Percentiles rank a stretch among this genome's conserved stretches.
These are phyloP conservation scores for Myrica gale DNA, from an alignment of 306 rosid species.

Conservation along the genomic window DNA sequence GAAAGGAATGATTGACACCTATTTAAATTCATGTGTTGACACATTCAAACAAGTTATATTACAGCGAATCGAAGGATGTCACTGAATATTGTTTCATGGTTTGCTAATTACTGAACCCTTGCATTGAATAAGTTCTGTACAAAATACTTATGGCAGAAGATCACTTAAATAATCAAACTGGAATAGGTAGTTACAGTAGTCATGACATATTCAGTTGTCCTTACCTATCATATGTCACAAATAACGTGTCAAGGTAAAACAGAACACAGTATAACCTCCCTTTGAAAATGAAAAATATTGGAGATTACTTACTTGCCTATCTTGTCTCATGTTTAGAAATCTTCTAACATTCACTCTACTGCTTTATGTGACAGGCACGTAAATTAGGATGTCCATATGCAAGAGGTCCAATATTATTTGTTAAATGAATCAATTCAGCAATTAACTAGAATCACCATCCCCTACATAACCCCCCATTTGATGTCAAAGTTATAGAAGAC, in stretches of 20 bases:
- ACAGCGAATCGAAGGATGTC: not conserved
- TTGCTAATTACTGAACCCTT: conserved; percentile 8
- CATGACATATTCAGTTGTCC: not conserved
- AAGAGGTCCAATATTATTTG: not conserved
- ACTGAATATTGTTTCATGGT: not conserved
- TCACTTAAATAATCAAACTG: not conserved
- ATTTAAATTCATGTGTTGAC: conserved; percentile 26
- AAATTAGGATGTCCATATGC: not conserved
- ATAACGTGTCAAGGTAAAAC: not conserved
- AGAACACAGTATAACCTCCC: not conserved
- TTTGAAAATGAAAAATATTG: not conserved
- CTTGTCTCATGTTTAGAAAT: not conserved
- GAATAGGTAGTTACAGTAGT: not conserved
- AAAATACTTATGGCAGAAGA: not conserved
- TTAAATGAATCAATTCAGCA: not conserved
- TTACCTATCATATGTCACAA: not conserved
- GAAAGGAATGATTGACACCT: conserved; percentile 97
- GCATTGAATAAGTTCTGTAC: not conserved
- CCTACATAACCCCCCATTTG: not conserved
- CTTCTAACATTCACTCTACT: not conserved
- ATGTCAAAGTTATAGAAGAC: not conserved
- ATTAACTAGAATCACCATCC: not conserved
- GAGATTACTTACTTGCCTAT: not conserved
- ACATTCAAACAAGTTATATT: not conserved
- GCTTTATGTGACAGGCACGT: not conserved